Conservation (phyloP, 768 basidiomycete species). For the Scleroderma citrinum region DNA sequence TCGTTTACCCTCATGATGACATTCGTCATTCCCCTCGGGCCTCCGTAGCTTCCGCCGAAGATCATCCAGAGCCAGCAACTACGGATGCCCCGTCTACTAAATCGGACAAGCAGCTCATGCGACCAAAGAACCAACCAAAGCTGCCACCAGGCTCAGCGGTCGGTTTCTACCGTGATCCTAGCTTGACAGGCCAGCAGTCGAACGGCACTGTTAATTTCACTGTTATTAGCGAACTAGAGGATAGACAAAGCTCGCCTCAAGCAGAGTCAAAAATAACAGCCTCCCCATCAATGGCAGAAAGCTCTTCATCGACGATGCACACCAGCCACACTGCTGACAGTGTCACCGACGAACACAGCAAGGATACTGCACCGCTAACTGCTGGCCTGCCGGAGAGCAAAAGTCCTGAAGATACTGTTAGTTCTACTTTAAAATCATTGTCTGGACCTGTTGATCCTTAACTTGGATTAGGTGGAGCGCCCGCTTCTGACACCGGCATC, state of each 20-base stretch:
- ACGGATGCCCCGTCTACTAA: slow-evolving; percentile 29
- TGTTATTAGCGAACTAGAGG: slow-evolving; percentile 72
- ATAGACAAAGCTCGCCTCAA: slow-evolving; percentile 5
- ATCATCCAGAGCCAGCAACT: slow-evolving; percentile 24
- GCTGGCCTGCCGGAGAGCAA: slow-evolving; percentile 39
- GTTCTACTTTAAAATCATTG: slow-evolving; percentile 16
- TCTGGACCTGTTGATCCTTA: slow-evolving; percentile 9
- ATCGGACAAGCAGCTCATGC: slow-evolving; percentile 26
- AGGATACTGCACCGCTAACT: slow-evolving; percentile 9
- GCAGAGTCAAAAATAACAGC: slow-evolving; percentile 17
- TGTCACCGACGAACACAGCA: slow-evolving; percentile 8
- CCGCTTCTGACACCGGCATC: slow-evolving; percentile 44
- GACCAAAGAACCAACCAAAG: slow-evolving; percentile 55
- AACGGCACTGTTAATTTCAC: slow-evolving; percentile 64
- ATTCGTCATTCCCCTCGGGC: slow-evolving; percentile 60
- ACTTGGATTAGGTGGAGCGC: slow-evolving; percentile 34
- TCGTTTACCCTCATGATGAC: slow-evolving; percentile 37
- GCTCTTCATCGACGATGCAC: slow-evolving; percentile 3
- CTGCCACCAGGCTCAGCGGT: slow-evolving; percentile 69
- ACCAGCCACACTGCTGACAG: slow-evolving; percentile 6
- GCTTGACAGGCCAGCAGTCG: slow-evolving; percentile 43
- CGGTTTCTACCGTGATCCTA: slow-evolving; percentile 66
- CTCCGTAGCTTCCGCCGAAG: slow-evolving; percentile 34
- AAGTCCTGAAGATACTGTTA: slow-evolving; percentile 49
- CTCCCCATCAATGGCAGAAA: slow-evolving; percentile 8